Evolutionary conservation across 176 grass and related monocot species (phyloP), one percentile per base, ranked within the genome.

Genomic region (Neostapfia colusana): DNA sequence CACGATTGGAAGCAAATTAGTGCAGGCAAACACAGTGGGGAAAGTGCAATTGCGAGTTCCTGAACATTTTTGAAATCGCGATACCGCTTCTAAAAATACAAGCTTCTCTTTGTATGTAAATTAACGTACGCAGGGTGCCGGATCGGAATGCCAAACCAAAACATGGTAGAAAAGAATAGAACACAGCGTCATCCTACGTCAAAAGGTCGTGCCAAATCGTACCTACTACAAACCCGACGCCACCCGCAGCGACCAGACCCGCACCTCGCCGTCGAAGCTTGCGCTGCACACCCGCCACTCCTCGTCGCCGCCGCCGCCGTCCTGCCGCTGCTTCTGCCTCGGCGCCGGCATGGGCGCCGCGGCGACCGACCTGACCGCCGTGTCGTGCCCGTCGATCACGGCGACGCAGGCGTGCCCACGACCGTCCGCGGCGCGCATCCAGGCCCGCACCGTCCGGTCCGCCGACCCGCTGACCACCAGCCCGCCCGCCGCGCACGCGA

Each of bases 191-290:
- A 16, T 44, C 8, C 18, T 1, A 85, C 72, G 27, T 82, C 38
- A 75, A 64, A 70, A 64, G 64, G 65, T 88, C 58, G 57, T 27
- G 46, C 37, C 54, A 55, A 90, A 74, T 74, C 67, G 63, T 55
- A 85, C 76, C 69, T 23, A 58, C 61, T 46, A 18, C 80, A 24
- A 78, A 28, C 31, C 36, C 79, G 48, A 51, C 48, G 90, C 70
- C 73, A 90, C 65, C 53, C 72, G 81, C 61, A 97, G 82, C 80
- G 75, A 81, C 89, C 91, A 93, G 31, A 93, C 51, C 68, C 86
- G 85, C 46, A 93, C 87, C 69, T 97, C 89, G 43, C 89, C 95
- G 41, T 97, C 95, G 56, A 91, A 86, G 60, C 91, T 89, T 16
- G 83, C 88, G 67, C 84, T 97, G 70, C 91, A 93, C 27, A 97